Evolutionary conservation across 225 moss, liverwort and hornwort species (phyloP).

Genomic region (Pseudisothecium myosuroides): DNA sequence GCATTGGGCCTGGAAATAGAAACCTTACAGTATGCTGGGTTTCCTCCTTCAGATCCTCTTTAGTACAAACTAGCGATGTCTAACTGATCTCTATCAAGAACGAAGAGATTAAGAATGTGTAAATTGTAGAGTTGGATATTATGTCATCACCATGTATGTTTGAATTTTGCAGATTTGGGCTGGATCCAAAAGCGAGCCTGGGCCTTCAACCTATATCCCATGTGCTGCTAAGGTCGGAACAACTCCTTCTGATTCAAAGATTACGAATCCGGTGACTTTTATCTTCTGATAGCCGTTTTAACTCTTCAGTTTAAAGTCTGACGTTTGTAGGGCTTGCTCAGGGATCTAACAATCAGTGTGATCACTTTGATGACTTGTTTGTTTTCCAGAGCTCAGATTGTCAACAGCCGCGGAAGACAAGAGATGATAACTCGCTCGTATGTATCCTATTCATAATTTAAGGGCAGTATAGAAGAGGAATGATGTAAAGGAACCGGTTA

Average conservation of each 20-base stretch:
- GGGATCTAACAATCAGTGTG: neutral
- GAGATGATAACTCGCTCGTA: conserved; percentile 45
- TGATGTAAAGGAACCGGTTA: neutral
- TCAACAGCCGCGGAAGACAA: conserved; percentile 21
- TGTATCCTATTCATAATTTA: neutral
- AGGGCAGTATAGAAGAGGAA: neutral
- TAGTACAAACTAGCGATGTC: neutral
- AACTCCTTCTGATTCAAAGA: neutral
- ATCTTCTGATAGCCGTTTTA: neutral
- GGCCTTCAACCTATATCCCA: conserved; percentile 32
- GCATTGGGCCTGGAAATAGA: neutral
- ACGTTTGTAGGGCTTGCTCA: neutral
- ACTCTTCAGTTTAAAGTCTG: neutral
- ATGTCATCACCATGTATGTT: neutral
- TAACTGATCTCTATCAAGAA: neutral
- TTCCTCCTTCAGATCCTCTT: neutral
- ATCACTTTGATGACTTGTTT: neutral
- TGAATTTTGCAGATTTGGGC: conserved; percentile 21
- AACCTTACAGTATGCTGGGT: neutral
- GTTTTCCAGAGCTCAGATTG: conserved; percentile 28
- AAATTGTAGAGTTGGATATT: neutral
- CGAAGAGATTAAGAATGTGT: neutral
- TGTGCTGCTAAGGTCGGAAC: conserved; percentile 29
- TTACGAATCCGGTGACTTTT: neutral
- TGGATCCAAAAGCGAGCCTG: conserved; percentile 25